A percentile compares a stretch with the other conserved stretches of the same genome.
phyloP scores from a whole-genome alignment of 306 rosid species.

The Castanea mollissima region DNA sequence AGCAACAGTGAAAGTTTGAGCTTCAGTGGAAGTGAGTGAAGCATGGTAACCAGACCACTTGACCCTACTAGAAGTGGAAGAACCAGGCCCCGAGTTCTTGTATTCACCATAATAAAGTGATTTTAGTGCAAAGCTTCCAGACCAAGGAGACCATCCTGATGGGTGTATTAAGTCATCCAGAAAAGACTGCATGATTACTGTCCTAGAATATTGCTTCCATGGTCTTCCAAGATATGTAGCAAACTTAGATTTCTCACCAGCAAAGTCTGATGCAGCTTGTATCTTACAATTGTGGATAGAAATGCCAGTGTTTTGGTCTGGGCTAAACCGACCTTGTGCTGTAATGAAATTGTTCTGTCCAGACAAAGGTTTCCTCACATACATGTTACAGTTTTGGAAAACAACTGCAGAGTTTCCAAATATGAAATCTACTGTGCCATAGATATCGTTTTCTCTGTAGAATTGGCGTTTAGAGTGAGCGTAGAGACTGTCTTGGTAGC shows the following conservation, averaged over 20 bases:
- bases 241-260: constrained; percentile 1
- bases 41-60: constrained; percentile 29
- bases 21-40: constrained; percentile 19
- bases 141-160: constrained; percentile 44
- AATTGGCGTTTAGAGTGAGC: constrained; percentile 38
- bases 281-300: constrained; percentile 39
- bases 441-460: constrained; percentile 37
- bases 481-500: constrained; percentile 44
- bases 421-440: constrained; percentile 37
- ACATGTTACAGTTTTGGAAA: constrained; percentile 33
- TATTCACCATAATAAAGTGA: constrained; percentile 32
- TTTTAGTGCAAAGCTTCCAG: constrained; percentile 10
- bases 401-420: constrained; percentile 41
- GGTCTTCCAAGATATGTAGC: constrained; percentile 38
- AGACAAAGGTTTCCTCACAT: constrained; percentile 9
- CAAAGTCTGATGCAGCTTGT: constrained; percentile 20
- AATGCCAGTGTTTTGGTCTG: constrained; percentile 35
- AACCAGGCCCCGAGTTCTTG: constrained; percentile 32
- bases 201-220: constrained; percentile 41
- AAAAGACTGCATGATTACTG: constrained; percentile 30
- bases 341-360: constrained; percentile 15
- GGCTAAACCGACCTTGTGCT: constrained; percentile 37
- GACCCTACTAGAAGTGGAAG: constrained; percentile 29
- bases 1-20: constrained; percentile 29
- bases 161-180: constrained; percentile 18